Conservation (phyloP, 2,329 filamentous ascomycete species). For the Aspergillus neoniger region DNA sequence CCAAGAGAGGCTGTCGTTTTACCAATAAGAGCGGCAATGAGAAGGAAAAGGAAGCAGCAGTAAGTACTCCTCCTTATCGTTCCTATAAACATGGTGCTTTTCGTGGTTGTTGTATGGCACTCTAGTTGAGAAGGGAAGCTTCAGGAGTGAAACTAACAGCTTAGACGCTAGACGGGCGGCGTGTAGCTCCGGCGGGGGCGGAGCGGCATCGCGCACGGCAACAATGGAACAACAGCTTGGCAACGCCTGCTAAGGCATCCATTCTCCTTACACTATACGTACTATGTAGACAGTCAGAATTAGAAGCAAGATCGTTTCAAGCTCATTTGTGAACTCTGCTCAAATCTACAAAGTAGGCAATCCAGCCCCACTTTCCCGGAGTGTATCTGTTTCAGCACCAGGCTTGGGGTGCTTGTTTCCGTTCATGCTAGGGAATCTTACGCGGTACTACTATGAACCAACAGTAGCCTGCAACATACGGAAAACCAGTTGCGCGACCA, state of each 20-base stretch:
- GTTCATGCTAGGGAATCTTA: too few species aligned
- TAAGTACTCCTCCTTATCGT: constrained; percentile 21
- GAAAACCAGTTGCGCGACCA: too few species aligned
- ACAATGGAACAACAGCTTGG: constrained; percentile 6
- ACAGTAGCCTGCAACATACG: too few species aligned
- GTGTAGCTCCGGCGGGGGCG: constrained; percentile 13
- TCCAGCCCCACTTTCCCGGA: too few species aligned
- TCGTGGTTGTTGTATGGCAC: constrained; percentile 17
- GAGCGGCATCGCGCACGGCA: constrained; percentile 16
- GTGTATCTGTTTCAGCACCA: too few species aligned
- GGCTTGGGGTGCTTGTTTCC: too few species aligned
- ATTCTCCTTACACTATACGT: too few species aligned
- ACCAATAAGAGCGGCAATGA: constrained; percentile 37
- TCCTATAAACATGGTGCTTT: constrained; percentile 32
- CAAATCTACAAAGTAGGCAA: too few species aligned
- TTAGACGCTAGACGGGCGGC: constrained; percentile 4
- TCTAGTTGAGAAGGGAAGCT: constrained; percentile 8
- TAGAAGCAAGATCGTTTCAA: too few species aligned
- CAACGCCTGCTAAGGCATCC: not conserved
- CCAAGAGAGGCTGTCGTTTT: constrained; percentile 70
- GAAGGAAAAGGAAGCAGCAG: constrained; percentile 33
- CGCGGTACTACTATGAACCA: too few species aligned
- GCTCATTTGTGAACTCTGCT: too few species aligned
- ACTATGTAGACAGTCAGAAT: too few species aligned
- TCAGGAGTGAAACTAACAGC: constrained; percentile 15